Base-by-base conservation (phyloP, 345 rosid genomes). In the Salix purpurea region DNA sequence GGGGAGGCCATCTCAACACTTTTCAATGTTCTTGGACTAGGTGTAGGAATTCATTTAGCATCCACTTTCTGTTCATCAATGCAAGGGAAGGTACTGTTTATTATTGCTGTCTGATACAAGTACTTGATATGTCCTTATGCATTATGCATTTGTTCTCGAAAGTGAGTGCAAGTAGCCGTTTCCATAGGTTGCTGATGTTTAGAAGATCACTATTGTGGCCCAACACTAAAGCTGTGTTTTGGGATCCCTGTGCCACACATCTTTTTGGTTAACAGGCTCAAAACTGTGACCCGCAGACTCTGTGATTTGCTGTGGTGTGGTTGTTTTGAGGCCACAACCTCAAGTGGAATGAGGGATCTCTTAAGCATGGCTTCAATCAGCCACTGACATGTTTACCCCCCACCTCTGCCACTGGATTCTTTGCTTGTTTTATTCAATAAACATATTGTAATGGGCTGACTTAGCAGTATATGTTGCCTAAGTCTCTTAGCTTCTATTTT, bases 1-100 rank as follows among this genome's bases (percentile, higher is more conserved):
- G 97, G 99, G 70, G 99, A 96, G 85, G 99, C 98, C 70, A 93
- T 96, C 83, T 96, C 98, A 69, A 96, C 98, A 73, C 91, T 96
- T 84, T 96, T 90, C 77, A 96, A 93, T 67, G 95, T 92, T 72
- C 72, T 88, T 61, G 98, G 98, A 69, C 32, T 96, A 1, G 97
- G 97, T 34, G 83, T 73, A 4, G 98, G 99, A 70, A 93, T 93
- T 86, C 94, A 91, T 69, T 84, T 94, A n/a, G 97, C 98, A 80
- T 89, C 99, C 61, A 93, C 97, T 4, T 8, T 96, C 39, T 93
- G 97, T 80, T 93, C 98, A 52, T 89, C 98, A 56, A 88, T 87
- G 87, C 97, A 92, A 76, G 98, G 98, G 75, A 93, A 92, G 90
- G 99, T 92, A 85, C 19, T 70, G 65, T 24, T 75, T 46, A 10